Percentiles rank a stretch among this genome's conserved stretches.
Evolutionary conservation across 768 basidiomycete species (phyloP).

Genomic region (Psilocybe azurescens): DNA sequence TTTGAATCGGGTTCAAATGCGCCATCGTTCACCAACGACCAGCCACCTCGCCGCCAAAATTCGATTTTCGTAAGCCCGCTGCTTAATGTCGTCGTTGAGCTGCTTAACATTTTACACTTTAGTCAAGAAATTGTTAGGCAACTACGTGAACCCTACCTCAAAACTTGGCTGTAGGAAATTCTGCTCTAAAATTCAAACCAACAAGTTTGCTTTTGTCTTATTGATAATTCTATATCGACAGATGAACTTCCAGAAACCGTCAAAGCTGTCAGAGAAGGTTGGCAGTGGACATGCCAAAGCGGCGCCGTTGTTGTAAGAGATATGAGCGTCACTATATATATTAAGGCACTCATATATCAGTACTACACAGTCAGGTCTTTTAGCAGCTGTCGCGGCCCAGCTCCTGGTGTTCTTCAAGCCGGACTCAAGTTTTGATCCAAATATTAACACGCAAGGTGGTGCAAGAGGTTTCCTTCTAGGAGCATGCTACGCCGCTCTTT

Average conservation of each 20-base stretch:
- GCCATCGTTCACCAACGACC: no score
- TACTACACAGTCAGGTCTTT: conserved; percentile 18
- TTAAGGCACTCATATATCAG: not conserved
- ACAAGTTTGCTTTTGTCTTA: not conserved
- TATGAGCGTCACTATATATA: not conserved
- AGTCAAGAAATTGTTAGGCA: no score
- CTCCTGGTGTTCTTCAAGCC: conserved; percentile 22
- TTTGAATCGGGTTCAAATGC: no score
- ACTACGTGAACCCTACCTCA: not conserved
- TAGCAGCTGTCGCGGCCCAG: conserved; percentile 19
- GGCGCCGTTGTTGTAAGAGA: conserved; percentile 22
- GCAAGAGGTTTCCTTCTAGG: conserved; percentile 13
- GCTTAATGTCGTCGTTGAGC: no score
- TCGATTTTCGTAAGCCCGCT: no score
- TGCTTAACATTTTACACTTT: no score
- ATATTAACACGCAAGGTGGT: not conserved
- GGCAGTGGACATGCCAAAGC: conserved; percentile 19
- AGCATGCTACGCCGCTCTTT: conserved; percentile 17
- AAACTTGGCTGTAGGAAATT: not conserved
- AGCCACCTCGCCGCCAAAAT: no score
- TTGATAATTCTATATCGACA: not conserved
- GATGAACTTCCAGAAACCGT: conserved; percentile 3
- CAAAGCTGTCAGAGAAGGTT: not conserved
- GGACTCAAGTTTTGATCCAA: not conserved
- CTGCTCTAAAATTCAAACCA: not conserved